Base-by-base conservation (phyloP, 371 early-diverging fungal species). In the Mortierella sp. region DNA sequence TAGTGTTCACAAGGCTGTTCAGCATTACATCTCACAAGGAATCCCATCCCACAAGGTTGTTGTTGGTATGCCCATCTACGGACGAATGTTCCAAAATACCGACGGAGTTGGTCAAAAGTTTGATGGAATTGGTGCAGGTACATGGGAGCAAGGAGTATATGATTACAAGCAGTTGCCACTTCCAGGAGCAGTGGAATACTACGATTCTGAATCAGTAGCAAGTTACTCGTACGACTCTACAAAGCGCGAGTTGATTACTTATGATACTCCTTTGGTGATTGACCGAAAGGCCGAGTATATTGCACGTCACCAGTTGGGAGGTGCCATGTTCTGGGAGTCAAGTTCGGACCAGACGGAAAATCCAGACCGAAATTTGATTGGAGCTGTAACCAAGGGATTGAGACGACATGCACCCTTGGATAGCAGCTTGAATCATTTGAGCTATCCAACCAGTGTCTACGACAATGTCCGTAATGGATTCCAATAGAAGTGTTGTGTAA, bases 261-360 rank as follows among this genome's bases (percentile, higher is more conserved):
- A 95, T 64, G 98, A 98, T 81, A 88, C 91, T 22, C 89, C 91
- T 2, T 75, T 89, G 34, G 84, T 90, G 8, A 81, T 95, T 35
- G 75, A 83, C 64, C 90, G 87, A 54, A 98, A 98, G 87, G 89
- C 91, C 28, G 83, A 89, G 43, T 96, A 93, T 71, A 89, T 93
- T 57, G 77, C 85, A 45, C 83, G 86, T 15, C 83, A 86, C 53
- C 84, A 85, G 1, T 82, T 98, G 43, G 92, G 90, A 29, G 98
- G 97, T 3, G 89, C 91, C 54, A 95, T 97, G 93, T 89, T 93
- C 77, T 95, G 95, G 95, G 94, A 95, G 78, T 77, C 94, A 55
- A 88, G 89, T 59, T 87, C 87, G 45, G 95, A 95, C 76, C 78
- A 83, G 53, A 65, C 70, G n/a, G 64, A 66, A 9, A 65, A 72